A percentile compares a stretch with the other conserved stretches of the same genome.
Conservation (phyloP, 75 land plant species). For the Chamaecyparis obtusa region DNA sequence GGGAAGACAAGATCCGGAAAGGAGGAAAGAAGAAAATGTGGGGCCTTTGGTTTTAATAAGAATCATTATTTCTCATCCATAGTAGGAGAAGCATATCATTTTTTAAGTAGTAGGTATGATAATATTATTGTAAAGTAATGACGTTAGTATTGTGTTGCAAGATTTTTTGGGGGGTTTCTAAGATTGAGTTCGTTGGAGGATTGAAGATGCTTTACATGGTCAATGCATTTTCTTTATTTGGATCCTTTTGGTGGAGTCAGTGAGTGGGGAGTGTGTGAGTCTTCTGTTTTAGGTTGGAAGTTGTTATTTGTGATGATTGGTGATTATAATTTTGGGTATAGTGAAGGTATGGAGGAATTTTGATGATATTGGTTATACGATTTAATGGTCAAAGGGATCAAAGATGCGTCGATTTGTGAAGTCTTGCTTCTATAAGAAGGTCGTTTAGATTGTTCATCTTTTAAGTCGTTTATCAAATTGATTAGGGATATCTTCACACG, state of each 20-base stretch:
- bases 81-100: background rate
- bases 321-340: too few species aligned
- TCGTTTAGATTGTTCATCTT: too few species aligned
- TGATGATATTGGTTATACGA: too few species aligned
- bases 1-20: conserved; percentile 1
- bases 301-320: background rate
- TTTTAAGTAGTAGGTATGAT: conserved; percentile 4
- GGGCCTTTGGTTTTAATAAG: conserved; percentile 1
- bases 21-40: conserved; percentile 2
- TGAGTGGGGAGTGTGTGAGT: background rate
- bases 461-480: too few species aligned
- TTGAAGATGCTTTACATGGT: background rate
- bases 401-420: too few species aligned
- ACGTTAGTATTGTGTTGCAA: background rate
- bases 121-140: background rate
- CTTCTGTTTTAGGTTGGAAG: background rate
- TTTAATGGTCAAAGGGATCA: too few species aligned
- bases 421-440: too few species aligned
- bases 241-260: background rate
- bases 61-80: background rate
- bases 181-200: background rate
- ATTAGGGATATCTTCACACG: too few species aligned
- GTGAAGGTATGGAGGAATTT: too few species aligned
- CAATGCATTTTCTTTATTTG: background rate
- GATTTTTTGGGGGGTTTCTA: background rate